phyloP scores from a whole-genome alignment of 768 basidiomycete genomes.

The Trametes maxima region DNA sequence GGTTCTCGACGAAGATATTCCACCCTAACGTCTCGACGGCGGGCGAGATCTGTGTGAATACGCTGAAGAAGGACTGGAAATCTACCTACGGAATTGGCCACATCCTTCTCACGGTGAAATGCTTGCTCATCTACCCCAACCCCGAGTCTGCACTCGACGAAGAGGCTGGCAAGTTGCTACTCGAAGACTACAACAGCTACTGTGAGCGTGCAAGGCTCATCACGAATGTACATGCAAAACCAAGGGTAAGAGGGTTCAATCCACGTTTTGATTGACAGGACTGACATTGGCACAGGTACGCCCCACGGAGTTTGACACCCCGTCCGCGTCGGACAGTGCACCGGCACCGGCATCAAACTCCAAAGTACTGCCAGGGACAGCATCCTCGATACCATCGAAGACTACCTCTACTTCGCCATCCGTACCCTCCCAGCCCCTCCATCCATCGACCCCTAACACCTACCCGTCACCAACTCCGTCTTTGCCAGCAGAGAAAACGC shows the following conservation, averaged over 20 bases:
- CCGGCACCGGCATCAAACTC: constrained; percentile 29
- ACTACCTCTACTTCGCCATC: constrained; percentile 37
- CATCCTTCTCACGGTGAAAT: constrained; percentile 91
- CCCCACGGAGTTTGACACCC: constrained; percentile 70
- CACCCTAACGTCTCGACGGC: constrained; percentile 91
- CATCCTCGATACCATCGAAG: constrained; percentile 40
- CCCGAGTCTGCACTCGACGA: constrained; percentile 96
- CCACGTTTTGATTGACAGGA: background rate
- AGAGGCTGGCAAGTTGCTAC: constrained; percentile 88
- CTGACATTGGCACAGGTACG: constrained; percentile 29
- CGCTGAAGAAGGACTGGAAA: constrained; percentile 97
- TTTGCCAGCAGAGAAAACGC: constrained; percentile 28
- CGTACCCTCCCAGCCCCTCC: constrained; percentile 41
- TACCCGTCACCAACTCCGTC: constrained; percentile 43
- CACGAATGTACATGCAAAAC: constrained; percentile 89
- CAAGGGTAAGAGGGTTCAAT: constrained; percentile 48
- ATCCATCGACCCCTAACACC: constrained; percentile 41
- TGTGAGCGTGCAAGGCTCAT: constrained; percentile 85
- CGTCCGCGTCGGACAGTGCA: constrained; percentile 36
- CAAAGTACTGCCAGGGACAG: constrained; percentile 26
- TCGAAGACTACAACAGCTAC: constrained; percentile 90
- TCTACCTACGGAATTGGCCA: constrained; percentile 87
- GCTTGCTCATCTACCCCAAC: constrained; percentile 94
- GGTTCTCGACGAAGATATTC: constrained; percentile 93
- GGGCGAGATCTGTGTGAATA: constrained; percentile 97